Percentiles rank a stretch among this genome's conserved stretches.
These are phyloP conservation scores for Ustilago nuda DNA, from an alignment of 1,284 basidiomycete species.

Conservation along the genomic window DNA sequence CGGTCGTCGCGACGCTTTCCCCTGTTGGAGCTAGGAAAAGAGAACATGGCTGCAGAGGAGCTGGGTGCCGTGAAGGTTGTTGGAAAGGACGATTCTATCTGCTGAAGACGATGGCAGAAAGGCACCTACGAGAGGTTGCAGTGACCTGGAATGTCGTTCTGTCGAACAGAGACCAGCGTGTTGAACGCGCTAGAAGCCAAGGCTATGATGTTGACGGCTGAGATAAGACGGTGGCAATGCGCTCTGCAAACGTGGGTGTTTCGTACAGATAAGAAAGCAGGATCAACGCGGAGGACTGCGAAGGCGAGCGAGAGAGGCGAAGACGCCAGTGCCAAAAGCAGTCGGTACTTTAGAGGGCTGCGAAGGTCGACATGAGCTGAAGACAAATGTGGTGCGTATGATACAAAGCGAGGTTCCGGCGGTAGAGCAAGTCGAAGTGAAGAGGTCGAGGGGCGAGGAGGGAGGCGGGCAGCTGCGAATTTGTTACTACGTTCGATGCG, in stretches of 20 bases:
- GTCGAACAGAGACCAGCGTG: too few relatives aligned
- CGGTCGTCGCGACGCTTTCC: constrained; percentile 26
- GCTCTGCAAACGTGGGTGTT: too few relatives aligned
- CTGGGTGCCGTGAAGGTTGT: not conserved
- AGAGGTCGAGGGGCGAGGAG: not conserved
- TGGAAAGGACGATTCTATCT: too few relatives aligned
- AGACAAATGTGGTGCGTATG: not conserved
- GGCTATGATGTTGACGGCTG: too few relatives aligned
- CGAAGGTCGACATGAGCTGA: not conserved
- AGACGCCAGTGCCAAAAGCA: not conserved
- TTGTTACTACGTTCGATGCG: not conserved
- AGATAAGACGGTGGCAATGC: not conserved
- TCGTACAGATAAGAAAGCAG: not conserved
- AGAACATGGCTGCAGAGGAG: constrained; percentile 18
- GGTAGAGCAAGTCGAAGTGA: not conserved
- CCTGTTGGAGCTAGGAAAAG: constrained; percentile 20
- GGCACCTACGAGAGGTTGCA: too few relatives aligned
- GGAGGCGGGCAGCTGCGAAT: not conserved
- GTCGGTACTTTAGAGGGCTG: not conserved
- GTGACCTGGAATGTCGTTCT: too few relatives aligned
- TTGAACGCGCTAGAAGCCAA: not conserved
- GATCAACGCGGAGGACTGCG: not conserved
- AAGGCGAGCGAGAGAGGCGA: not conserved
- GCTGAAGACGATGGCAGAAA: too few relatives aligned
- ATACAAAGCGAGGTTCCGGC: not conserved